These are phyloP conservation scores for Middelhovenomyces tepae DNA, from an alignment of 805 yeast genomes.

Conservation along the genomic window DNA sequence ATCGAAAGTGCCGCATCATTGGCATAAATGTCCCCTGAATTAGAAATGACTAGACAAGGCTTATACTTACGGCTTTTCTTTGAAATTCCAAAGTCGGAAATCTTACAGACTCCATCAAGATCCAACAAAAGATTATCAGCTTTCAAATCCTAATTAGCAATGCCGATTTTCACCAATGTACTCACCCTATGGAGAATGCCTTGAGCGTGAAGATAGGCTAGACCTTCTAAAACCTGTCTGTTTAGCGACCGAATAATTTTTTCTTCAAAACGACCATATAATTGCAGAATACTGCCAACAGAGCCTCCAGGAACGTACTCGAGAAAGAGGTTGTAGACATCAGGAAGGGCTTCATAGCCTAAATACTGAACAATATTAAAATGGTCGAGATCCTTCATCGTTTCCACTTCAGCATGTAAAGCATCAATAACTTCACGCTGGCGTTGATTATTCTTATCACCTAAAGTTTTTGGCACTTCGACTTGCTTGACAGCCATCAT, in stretches of 20 bases:
- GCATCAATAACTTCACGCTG: constrained; percentile 66
- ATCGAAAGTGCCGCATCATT: constrained; percentile 93
- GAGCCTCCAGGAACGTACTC: constrained; percentile 99
- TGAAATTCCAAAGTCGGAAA: constrained; percentile 94
- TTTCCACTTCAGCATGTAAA: constrained; percentile 80
- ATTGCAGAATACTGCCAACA: constrained; percentile 73
- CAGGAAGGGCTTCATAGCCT: constrained; percentile 72
- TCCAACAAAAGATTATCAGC: constrained; percentile 88
- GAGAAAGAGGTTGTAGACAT: constrained; percentile 74
- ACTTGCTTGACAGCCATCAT: constrained; percentile 99
- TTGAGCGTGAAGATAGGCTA: constrained; percentile 76
- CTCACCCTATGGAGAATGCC: constrained; percentile 73
- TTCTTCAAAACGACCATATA: constrained; percentile 81
- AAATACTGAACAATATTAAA: constrained; percentile 89
- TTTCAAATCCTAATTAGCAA: constrained; percentile 52
- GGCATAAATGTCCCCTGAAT: constrained; percentile 83
- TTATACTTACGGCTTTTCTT: constrained; percentile 66
- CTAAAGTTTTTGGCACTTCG: constrained; percentile 43
- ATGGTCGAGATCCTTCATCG: constrained; percentile 90
- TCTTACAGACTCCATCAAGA: constrained; percentile 87
- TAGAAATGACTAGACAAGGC: too few species aligned
- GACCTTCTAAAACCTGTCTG: constrained; percentile 71
- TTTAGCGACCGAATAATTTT: constrained; percentile 62
- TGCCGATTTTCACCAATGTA: background rate
- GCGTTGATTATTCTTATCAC: constrained; percentile 22